A percentile compares a stretch with the other conserved stretches of the same genome.
Evolutionary conservation across 495 filamentous ascomycete species (phyloP).

Genomic region (Aspergillus biplanus): DNA sequence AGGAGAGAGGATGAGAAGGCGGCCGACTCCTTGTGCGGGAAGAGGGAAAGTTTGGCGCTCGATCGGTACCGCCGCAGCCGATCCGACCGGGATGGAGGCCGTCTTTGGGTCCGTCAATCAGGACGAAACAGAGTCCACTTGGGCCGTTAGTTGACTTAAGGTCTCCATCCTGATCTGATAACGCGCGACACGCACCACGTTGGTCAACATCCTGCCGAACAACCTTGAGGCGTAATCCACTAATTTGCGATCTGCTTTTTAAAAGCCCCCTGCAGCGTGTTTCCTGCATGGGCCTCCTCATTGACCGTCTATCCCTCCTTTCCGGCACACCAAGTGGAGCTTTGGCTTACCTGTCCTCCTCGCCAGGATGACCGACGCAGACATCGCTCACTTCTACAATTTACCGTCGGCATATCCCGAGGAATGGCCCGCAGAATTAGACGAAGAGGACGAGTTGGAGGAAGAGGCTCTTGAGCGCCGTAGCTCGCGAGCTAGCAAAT

Average conservation of each 20-base stretch:
- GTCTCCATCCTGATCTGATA: conserved; percentile 25
- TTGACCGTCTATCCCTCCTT: conserved; percentile 9
- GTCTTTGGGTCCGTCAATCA: conserved; percentile 13
- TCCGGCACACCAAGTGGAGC: conserved; percentile 12
- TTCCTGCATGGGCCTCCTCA: conserved; percentile 24
- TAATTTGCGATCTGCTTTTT: not conserved
- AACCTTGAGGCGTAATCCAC: not conserved
- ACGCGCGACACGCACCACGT: conserved; percentile 7
- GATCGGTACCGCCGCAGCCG: conserved; percentile 42
- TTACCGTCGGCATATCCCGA: conserved; percentile 76
- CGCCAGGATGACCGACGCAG: conserved; percentile 63
- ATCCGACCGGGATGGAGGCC: conserved; percentile 40
- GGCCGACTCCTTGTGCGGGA: conserved; percentile 28
- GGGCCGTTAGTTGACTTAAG: conserved; percentile 10
- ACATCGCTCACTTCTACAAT: conserved; percentile 87
- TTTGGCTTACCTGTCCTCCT: conserved; percentile 10
- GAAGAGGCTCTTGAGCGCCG: conserved; percentile 58
- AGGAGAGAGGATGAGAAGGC: conserved; percentile 20
- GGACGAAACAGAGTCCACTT: conserved; percentile 26
- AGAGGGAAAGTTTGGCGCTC: conserved; percentile 29
- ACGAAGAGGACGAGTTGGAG: conserved; percentile 70
- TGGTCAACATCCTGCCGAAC: not conserved
- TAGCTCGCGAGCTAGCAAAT: conserved; percentile 65
- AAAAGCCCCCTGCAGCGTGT: conserved; percentile 25
- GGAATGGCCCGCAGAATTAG: conserved; percentile 85